phyloP scores from a whole-genome alignment of 768 basidiomycete genomes.

The Naganishia randhawae region DNA sequence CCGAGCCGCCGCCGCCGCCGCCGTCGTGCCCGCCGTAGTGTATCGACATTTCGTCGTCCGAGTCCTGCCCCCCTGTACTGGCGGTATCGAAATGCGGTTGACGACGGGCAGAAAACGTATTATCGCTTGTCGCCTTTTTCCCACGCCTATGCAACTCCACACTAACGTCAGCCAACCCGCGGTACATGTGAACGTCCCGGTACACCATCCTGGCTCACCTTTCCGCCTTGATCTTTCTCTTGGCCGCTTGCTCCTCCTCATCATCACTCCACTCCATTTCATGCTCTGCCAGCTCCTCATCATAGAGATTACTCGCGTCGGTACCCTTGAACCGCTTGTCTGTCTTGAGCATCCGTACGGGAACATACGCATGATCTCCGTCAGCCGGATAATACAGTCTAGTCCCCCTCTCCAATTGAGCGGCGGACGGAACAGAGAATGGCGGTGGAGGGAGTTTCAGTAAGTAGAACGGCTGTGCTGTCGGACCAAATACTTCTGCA shows the following conservation, averaged over 20 bases:
- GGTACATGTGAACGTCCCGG: neutral
- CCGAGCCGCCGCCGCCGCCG: neutral
- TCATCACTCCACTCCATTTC: constrained; percentile 95
- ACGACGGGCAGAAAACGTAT: neutral
- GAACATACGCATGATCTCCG: constrained; percentile 70
- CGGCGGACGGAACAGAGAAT: constrained; percentile 41
- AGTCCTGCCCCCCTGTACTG: constrained; percentile 2
- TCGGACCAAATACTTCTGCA: constrained; percentile 93
- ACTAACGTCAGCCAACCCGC: neutral
- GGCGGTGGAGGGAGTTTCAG: constrained; percentile 70
- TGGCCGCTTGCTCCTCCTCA: constrained; percentile 76
- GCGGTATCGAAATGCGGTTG: constrained; percentile 20
- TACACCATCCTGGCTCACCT: neutral
- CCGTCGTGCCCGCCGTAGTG: constrained; percentile 19
- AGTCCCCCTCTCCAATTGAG: constrained; percentile 36
- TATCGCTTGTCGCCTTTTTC: constrained; percentile 11
- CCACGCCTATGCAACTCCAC: neutral
- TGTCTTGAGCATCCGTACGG: constrained; percentile 63
- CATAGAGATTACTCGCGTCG: constrained; percentile 89
- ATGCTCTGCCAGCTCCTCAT: constrained; percentile 85
- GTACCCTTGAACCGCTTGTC: constrained; percentile 66
- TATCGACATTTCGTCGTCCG: constrained; percentile 21
- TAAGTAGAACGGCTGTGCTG: constrained; percentile 82
- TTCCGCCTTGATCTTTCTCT: constrained; percentile 57
- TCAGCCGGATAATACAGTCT: constrained; percentile 75